Base-by-base conservation (phyloP, 2,329 filamentous ascomycete species). In the Nemania diffusa region DNA sequence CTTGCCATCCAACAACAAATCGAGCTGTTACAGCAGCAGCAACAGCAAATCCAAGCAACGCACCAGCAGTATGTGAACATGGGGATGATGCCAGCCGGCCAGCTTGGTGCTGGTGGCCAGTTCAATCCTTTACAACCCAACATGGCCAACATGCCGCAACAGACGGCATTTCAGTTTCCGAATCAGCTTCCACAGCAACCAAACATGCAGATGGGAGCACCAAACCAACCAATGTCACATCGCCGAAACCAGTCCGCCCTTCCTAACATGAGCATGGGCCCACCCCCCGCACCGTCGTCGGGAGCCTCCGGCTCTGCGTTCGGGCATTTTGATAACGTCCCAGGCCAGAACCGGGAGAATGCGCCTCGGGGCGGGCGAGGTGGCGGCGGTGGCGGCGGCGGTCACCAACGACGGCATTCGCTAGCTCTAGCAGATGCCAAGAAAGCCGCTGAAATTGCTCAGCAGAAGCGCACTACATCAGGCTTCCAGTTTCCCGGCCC, bases 61-160 rank as follows among this genome's bases (percentile, higher is more conserved):
- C 94, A 97, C 78, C 94, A 97, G 82, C 95, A 98, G 83, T 97
- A 97, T 84, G 91, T 97, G 76, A 97, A 96, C 81, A 94, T 97
- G 92, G 93, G 93, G 80, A 94, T 98, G 87, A 90, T 98, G 76
- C 91, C 92, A 73, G 91, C 92, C 60, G 91, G 92, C 76, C 95
- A 97, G 82, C 85, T 97, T 67, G 89, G 88, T 73, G 88, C 89
- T 69, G 90, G 89, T 73, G 87, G 86, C 75, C 85, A 85, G 69
- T 96, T 92, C 84, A 91, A 91, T 83, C 91, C 90, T 77, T 84
- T 94, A 80, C 94, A 95, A 82, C 88, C 88, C 68, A 88, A 90
- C 79, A 91, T 97, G 86, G 84, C 89, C 74, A 93, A 92, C 77
- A 87, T 96, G 75, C 88, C 90, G 65, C 90, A 92, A 73, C 92